A percentile compares a stretch with the other conserved stretches of the same genome.
phyloP scores from a whole-genome alignment of 305 asterid genomes.

The Lippia alba region DNA sequence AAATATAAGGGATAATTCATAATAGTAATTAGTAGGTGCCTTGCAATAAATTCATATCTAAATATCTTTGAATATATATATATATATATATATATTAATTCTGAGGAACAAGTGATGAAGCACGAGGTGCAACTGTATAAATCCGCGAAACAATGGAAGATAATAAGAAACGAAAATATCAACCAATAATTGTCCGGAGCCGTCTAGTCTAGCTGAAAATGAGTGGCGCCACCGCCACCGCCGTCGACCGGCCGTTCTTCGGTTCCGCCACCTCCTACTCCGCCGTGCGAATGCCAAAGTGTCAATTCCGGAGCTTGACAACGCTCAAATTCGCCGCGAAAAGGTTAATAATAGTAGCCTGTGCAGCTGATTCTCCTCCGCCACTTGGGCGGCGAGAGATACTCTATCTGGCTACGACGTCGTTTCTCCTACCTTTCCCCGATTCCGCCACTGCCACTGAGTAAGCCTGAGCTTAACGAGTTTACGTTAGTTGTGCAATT shows the following conservation, averaged over 20 bases:
- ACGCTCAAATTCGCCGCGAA: slow-evolving; percentile 36
- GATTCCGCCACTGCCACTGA: slow-evolving; percentile 43
- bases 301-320: slow-evolving; percentile 32
- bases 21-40: too few relatives aligned
- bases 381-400: slow-evolving; percentile 63
- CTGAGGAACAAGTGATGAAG: neutral
- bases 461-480: slow-evolving; percentile 45
- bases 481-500: slow-evolving; percentile 2
- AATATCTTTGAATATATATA: too few relatives aligned
- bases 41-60: too few relatives aligned
- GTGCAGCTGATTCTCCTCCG: slow-evolving; percentile 34
- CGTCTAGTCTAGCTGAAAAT: neutral
- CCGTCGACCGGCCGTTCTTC: slow-evolving; percentile 39
- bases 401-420: slow-evolving; percentile 49
- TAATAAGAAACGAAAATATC: neutral
- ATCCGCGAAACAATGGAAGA: neutral
- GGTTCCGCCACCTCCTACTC: slow-evolving; percentile 33
- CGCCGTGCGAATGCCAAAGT: slow-evolving; percentile 30
- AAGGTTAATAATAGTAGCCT: slow-evolving; percentile 28
- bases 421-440: slow-evolving; percentile 57
- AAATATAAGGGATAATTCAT: too few relatives aligned
- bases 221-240: slow-evolving; percentile 27
- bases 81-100: too few relatives aligned
- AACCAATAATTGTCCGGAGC: neutral
- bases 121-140: neutral